A percentile compares a stretch with the other conserved stretches of the same genome.
phyloP scores from a whole-genome alignment of 495 filamentous ascomycete species.

The Bathelium albidoporum region DNA sequence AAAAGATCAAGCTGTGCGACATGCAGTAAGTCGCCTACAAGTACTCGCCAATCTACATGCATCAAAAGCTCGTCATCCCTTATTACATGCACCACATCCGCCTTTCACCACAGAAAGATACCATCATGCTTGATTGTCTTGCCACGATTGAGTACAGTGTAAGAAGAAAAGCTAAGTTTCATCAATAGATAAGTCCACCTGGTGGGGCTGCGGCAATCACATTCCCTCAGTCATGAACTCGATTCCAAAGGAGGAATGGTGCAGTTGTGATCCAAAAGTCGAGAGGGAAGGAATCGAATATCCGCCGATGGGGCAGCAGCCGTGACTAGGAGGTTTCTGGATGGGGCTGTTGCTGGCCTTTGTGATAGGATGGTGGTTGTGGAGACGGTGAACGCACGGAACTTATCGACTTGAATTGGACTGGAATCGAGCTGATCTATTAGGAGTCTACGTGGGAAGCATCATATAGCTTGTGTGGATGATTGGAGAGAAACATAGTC shows the following conservation, averaged over 20 bases:
- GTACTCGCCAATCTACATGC: background rate
- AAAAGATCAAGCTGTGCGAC: constrained; percentile 26
- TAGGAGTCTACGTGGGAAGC: background rate
- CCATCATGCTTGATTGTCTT: background rate
- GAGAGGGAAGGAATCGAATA: constrained; percentile 30
- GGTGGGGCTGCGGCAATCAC: constrained; percentile 33
- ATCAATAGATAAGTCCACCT: constrained; percentile 26
- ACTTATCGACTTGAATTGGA: no score
- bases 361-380: background rate
- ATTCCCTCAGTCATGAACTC: constrained; percentile 33
- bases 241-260: constrained; percentile 36
- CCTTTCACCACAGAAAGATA: background rate
- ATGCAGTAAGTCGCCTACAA: constrained; percentile 26
- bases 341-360: background rate
- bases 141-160: background rate
- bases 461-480: no score
- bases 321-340: background rate
- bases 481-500: no score
- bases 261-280: constrained; percentile 38
- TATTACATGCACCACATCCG: background rate
- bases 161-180: background rate
- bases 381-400: background rate
- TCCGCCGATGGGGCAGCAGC: background rate
- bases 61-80: background rate
- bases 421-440: background rate